Conservation (phyloP, 2,329 filamentous ascomycete species). For the Colletotrichum sp. region DNA sequence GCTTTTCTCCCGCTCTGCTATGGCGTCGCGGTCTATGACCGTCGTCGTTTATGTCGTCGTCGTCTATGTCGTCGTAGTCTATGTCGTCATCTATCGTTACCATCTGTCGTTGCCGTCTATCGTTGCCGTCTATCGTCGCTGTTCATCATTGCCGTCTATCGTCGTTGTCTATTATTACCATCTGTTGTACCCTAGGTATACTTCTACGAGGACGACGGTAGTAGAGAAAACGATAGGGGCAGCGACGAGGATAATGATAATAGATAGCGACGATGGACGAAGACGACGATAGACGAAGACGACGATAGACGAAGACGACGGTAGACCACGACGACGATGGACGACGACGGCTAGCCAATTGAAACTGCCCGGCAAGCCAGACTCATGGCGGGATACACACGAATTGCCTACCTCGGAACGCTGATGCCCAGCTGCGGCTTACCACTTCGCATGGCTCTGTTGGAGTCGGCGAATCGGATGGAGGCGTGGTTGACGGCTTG, state of each 20-base stretch:
- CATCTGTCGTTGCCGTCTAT: rapidly evolving
- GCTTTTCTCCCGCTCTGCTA: too few species aligned
- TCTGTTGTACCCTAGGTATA: too few species aligned
- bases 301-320: not conserved
- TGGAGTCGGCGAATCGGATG: not conserved
- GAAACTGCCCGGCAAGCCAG: not conserved
- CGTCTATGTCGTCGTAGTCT: too few species aligned
- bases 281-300: too few species aligned
- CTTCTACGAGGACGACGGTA: not conserved
- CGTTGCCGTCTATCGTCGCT: too few species aligned
- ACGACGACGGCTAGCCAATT: too few species aligned
- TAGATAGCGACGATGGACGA: not conserved
- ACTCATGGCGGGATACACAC: not conserved
- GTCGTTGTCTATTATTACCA: too few species aligned
- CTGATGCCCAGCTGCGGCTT: not conserved
- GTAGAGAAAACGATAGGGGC: not conserved
- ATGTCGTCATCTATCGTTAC: rapidly evolving
- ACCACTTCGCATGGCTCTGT: not conserved
- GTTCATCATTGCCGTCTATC: too few species aligned
- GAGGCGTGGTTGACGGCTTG: not conserved
- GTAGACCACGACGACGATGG: not conserved
- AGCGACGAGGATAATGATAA: not conserved
- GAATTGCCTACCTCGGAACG: not conserved
- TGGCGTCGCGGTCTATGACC: too few species aligned
- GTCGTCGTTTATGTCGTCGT: too few species aligned